phyloP scores from a whole-genome alignment of 2,329 filamentous ascomycete species.

The Colletotrichum costaricense region DNA sequence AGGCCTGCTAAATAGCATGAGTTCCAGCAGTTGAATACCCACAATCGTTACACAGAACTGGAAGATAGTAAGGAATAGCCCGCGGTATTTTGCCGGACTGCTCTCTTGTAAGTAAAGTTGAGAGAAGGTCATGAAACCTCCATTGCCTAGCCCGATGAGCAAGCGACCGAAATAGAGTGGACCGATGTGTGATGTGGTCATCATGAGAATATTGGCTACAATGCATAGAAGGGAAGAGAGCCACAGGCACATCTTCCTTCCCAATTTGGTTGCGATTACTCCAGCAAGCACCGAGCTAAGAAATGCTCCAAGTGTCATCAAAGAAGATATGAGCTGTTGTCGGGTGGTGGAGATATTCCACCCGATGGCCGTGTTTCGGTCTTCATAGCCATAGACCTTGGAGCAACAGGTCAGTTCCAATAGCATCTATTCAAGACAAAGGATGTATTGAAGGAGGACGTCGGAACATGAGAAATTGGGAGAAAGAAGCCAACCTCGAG shows the following conservation, averaged over 20 bases:
- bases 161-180: conserved; percentile 66
- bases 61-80: conserved; percentile 59
- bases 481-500: background rate
- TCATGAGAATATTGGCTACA: background rate
- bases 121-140: conserved; percentile 67
- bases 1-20: background rate
- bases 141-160: conserved; percentile 66
- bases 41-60: conserved; percentile 45
- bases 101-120: conserved; percentile 60
- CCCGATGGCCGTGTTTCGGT: conserved; percentile 57
- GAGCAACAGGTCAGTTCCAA: background rate
- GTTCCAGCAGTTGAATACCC: background rate
- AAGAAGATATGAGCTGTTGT: conserved; percentile 60
- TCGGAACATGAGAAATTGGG: background rate
- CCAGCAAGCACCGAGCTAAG: conserved; percentile 55
- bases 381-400: conserved; percentile 46
- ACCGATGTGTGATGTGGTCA: conserved; percentile 58
- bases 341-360: conserved; percentile 57
- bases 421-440: background rate
- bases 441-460: background rate
- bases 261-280: conserved; percentile 35
- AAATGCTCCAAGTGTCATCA: conserved; percentile 61
- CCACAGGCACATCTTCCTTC: background rate
- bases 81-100: conserved; percentile 60
- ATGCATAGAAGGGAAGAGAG: background rate